phyloP scores from a whole-genome alignment of 83 land plant genomes.

The Isoetes engelmannii region DNA sequence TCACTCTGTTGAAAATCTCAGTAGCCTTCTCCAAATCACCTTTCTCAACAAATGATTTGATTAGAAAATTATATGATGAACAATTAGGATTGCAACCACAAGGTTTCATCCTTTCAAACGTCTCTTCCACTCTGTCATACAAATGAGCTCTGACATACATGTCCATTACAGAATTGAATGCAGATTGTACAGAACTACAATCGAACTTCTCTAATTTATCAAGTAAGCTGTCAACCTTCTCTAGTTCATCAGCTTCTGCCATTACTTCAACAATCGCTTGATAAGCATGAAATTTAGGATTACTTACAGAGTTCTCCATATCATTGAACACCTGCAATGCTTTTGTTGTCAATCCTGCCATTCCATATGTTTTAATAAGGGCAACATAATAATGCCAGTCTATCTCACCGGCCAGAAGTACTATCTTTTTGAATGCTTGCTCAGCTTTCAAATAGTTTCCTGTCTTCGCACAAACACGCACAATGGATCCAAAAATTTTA shows the following conservation, averaged over 20 bases:
- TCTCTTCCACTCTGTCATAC: constrained; percentile 49
- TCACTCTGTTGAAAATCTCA: constrained; percentile 52
- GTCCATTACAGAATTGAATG: constrained; percentile 53
- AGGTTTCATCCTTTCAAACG: constrained; percentile 38
- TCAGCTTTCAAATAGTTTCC: constrained; percentile 73
- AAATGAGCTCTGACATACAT: constrained; percentile 48
- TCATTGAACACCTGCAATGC: constrained; percentile 49
- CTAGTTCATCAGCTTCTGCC: constrained; percentile 45
- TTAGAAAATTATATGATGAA: constrained; percentile 45
- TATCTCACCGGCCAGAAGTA: constrained; percentile 20
- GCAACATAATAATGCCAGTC: constrained; percentile 56
- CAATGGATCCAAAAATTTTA: constrained; percentile 24
- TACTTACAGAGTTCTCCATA: constrained; percentile 38
- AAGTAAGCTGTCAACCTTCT: constrained; percentile 48
- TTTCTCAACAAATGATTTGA: constrained; percentile 51
- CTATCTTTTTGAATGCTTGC: constrained; percentile 42
- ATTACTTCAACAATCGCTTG: constrained; percentile 60
- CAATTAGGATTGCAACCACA: constrained; percentile 47
- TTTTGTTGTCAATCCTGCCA: constrained; percentile 47
- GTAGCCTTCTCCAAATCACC: constrained; percentile 67
- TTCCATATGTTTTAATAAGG: constrained; percentile 63
- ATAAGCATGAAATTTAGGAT: constrained; percentile 43
- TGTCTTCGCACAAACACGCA: constrained; percentile 53
- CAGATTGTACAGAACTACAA: constrained; percentile 44
- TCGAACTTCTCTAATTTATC: constrained; percentile 44